Evolutionary conservation across 495 filamentous ascomycete species (phyloP), one percentile per base, ranked within the genome.

Genomic region (Hyaloscypha variabilis): DNA sequence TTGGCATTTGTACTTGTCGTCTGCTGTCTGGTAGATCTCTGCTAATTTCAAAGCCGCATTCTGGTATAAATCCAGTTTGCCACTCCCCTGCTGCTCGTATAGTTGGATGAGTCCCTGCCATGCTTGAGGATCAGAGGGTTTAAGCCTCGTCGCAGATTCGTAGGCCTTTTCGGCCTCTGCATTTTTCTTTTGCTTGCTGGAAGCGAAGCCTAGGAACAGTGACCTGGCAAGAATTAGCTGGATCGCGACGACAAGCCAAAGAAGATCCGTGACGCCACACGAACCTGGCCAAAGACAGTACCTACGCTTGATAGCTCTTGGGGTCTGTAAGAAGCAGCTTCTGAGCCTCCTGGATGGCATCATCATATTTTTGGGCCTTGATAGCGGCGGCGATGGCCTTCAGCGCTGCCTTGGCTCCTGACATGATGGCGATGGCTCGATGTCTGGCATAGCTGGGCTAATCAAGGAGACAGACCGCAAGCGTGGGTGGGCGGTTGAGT

Each of bases 91-190:
- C 64, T 84, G 88, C 71, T 96, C 91, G 71, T 94, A 97, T 13
- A 97, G 71, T 67, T 85, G 89, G 71, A 95, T 83, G n/a, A 98
- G 78, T 6, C 95, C 95, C 77, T 95, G 90, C 94, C 93, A 98
- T 67, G 91, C 90, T 62, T 92, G 85, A 49, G 82, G 77, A 58
- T 87, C 85, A 6, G 57, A 69, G 6, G 76, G 75, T 67, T 83
- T 82, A 39, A 84, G 73, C 6, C 69, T 64, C n/a, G 91, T 87
- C 5, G 95, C 94, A 28, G 86, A 76, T n/a, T 83, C 76, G 73
- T 97, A 98, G 1, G 87, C 85, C 34, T 78, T 80, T 67, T 93
- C 93, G 2, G 93, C 86, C 31, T 91, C 88, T 1, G 90, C 85
- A 34, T 79, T 77, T 62, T 87, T 83, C 63, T 86, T 85, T 67